Evolutionary conservation across 2,329 filamentous ascomycete species (phyloP), one percentile per base, ranked within the genome.

Genomic region (Neonectria hederae): DNA sequence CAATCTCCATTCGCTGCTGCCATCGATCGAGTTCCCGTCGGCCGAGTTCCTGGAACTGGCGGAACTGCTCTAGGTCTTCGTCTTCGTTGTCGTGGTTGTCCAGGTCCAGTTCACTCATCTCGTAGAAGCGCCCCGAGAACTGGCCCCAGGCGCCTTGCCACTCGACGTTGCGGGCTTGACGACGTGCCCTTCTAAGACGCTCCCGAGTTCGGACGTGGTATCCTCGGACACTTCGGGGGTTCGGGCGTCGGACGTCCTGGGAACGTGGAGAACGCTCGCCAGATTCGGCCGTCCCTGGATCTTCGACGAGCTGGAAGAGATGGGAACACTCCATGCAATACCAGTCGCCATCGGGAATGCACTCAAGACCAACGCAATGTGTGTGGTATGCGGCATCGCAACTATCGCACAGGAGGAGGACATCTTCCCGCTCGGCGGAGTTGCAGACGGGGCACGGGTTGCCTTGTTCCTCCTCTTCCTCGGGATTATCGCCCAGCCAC

Each of bases 361-460:
- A 82, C 65, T 94, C 90, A 54, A 97, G 86, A 35, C 92, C 94
- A 65, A 97, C 88, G 78, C 96, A 99, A 78, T 97, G 92, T 52
- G 94, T 94, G 78, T 99, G 96, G 74, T 95, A 97, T 46, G 92
- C 88, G 35, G 90, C 90, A 82, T 97, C 91, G 82, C 96, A 99
- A 74, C 89, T 90, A 78, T 97, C 94, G 81, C 96, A 99, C 65
- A 97, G 88, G 69, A 98, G 89, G 56, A 97, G 86, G 19, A 94
- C 85, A 68, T 97, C 92, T 78, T 96, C 92, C 72, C 95, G 89
- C 69, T 96, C 93, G 70, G 89, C 85, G 54, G 89, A 87, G 67
- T 91, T 90, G 82, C 96, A 99, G 54, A 97, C 86, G 54, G 93
- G 91, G 78, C 96, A 99, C 19, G 92, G 92, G 52, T 85, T 83